A percentile compares a stretch with the other conserved stretches of the same genome.
Conservation (phyloP, 2,329 filamentous ascomycete genomes). For the Bipolaris zeicola region DNA sequence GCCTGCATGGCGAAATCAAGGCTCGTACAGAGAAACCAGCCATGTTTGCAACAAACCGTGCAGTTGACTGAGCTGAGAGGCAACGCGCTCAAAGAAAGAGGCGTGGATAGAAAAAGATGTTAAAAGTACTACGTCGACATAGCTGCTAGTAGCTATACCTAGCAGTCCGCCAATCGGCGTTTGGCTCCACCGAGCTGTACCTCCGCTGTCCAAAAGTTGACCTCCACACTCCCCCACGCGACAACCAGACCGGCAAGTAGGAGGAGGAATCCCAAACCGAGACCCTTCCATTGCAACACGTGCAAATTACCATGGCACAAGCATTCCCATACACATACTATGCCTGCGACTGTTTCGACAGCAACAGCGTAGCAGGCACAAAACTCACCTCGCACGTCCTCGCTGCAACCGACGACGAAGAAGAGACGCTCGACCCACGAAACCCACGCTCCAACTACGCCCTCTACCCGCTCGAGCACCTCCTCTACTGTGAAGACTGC, state of each 20-base stretch:
- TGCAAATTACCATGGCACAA: constrained; percentile 53
- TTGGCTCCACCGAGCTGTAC: constrained; percentile 15
- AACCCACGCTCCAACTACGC: constrained; percentile 86
- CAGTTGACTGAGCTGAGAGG: neutral
- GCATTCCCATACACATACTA: constrained; percentile 68
- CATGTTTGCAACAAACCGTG: constrained; percentile 25
- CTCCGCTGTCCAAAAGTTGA: constrained; percentile 8
- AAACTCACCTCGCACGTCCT: constrained; percentile 44
- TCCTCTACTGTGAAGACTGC: constrained; percentile 97
- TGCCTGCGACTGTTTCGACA: constrained; percentile 66
- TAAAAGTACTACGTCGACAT: constrained; percentile 17
- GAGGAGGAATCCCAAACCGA: neutral
- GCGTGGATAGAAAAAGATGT: neutral
- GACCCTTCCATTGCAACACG: neutral
- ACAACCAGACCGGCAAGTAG: neutral
- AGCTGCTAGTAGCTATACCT: neutral
- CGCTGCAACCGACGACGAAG: constrained; percentile 67
- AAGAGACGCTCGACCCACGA: constrained; percentile 83
- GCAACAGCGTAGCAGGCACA: constrained; percentile 41
- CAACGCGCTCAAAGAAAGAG: neutral
- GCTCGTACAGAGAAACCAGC: constrained; percentile 41
- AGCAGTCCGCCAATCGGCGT: constrained; percentile 16
- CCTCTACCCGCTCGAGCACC: constrained; percentile 88
- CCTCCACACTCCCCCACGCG: constrained; percentile 6
- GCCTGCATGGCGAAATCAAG: constrained; percentile 43